Evolutionary conservation across 2,329 filamentous ascomycete genomes (phyloP).

Genomic region (Ceratocystiopsis minuta): DNA sequence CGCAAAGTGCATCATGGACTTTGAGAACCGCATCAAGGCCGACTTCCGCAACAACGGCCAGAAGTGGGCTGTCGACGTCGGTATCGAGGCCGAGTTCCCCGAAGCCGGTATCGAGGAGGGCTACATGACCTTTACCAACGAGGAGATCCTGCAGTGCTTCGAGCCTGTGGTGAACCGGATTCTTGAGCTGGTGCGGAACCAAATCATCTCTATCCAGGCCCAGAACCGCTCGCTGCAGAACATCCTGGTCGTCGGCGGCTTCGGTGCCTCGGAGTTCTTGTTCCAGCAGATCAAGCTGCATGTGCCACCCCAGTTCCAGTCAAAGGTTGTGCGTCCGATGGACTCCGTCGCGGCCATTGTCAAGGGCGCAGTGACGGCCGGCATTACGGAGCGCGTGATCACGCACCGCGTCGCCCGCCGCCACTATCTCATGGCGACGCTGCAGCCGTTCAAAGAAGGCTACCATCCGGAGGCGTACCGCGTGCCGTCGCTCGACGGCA

Average conservation of each 20-base stretch:
- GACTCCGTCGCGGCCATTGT: slow-evolving; percentile 97
- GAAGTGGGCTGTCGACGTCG: slow-evolving; percentile 97
- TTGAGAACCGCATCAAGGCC: slow-evolving; percentile 98
- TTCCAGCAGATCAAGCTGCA: slow-evolving; percentile 99
- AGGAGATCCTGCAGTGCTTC: slow-evolving; percentile 97
- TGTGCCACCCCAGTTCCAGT: slow-evolving; percentile 93
- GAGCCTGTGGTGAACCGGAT: slow-evolving; percentile 97
- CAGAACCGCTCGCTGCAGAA: slow-evolving; percentile 91
- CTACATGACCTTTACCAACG: slow-evolving; percentile 99
- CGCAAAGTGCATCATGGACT: slow-evolving; percentile 99
- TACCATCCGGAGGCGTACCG: slow-evolving; percentile 97
- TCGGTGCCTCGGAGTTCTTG: slow-evolving; percentile 94
- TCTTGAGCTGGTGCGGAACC: slow-evolving; percentile 85
- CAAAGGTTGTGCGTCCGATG: slow-evolving; percentile 96
- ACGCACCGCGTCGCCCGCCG: slow-evolving; percentile 93
- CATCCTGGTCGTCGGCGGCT: slow-evolving; percentile 91
- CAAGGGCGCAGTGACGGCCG: slow-evolving; percentile 92
- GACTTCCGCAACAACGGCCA: slow-evolving; percentile 98
- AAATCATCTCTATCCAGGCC: slow-evolving; percentile 97
- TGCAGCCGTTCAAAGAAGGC: slow-evolving; percentile 97
- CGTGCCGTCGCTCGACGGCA: slow-evolving; percentile 87
- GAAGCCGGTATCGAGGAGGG: slow-evolving; percentile 97
- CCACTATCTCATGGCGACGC: slow-evolving; percentile 97
- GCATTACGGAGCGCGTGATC: slow-evolving; percentile 91
- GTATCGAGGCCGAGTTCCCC: slow-evolving; percentile 94